Evolutionary conservation across 495 filamentous ascomycete species (phyloP), one percentile per base, ranked within the genome.

Genomic region (Hypomontagnella submonticulosa): DNA sequence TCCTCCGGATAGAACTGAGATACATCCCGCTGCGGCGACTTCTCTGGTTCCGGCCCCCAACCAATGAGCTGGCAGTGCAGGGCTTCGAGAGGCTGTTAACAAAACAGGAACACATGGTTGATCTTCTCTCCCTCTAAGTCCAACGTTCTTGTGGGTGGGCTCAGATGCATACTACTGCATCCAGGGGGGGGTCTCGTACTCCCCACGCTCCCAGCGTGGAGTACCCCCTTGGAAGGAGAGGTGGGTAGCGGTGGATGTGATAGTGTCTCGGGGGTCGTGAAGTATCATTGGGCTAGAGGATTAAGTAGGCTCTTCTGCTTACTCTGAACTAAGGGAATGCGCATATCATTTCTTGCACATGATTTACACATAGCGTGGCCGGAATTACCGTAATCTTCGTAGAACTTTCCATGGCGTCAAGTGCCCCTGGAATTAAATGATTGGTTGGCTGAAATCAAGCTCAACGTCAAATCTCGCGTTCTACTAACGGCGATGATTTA

Each of bases 291-390:
- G 71, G 66, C 57, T 68, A 68, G 42, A 61, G 27, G 61, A 63
- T 57, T 32, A 64, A 33, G 69, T 46, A 63, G 54, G 59, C 49
- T 49, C 27, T 42, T 68, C 43, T 67, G 65, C 58, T 63, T 68
- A 71, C 67, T 64, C 55, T 58, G 56, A 50, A 58, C 56, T 60
- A 62, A 61, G 66, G 66, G 66, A 70, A 70, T 61, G 61, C 71
- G 71, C 71, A 74, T 74, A 60, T 67, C 48, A 58, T 65, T 67
- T 64, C 67, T 70, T 65, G 67, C 71, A 74, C 71, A 74, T 74
- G 71, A 74, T 70, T 70, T 61, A 27, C 8, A 54, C 37, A 57
- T 52, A 70, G 66, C 57, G 66, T 70, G 66, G 66, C 66, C 66
- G 40, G 61, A 70, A 62, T 57, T 66, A 58, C 37, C 48, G 48